Evolutionary conservation across 495 filamentous ascomycete genomes (phyloP), one percentile per base, ranked within the genome.

Genomic region (Achaetomiella virescens): DNA sequence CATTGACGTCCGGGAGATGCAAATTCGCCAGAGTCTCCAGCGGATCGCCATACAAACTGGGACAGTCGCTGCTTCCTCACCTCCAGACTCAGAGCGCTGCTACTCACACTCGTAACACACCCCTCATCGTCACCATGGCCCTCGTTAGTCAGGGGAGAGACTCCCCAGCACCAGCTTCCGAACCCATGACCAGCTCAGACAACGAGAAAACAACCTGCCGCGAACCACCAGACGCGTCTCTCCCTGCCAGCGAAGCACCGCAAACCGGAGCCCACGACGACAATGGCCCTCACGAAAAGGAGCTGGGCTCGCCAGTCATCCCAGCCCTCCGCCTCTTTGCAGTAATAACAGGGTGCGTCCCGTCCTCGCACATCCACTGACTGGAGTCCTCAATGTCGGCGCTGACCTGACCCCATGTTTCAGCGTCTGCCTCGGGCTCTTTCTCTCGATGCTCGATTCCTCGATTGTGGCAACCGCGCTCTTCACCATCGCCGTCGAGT

Each of bases 381-480:
- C n/a, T n/a, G n/a, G n/a, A n/a, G n/a, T n/a, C n/a, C n/a, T n/a
- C n/a, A n/a, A n/a, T n/a, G n/a, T n/a, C n/a, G 10, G 14, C 52
- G n/a, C 42, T 27, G 10, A 17, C 9, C 7, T 3, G 3, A 12
- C 18, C 8, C 35, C 11, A 41, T 11, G 10, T 12, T 1, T 14
- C 52, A 62, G 57, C 10, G 36, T 65, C 36, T 17, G 43, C 22
- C 44, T 60, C 15, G 70, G 69, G 12, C 64, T 73, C 8, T 64
- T 75, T n/a, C 60, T 75, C 20, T 66, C 68, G 21, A 65, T 75
- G 54, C 61, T 77, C 24, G 75, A 77, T 58, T 62, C 67, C 1
- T 76, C 75, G 24, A 76, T 79, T 25, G 70, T 79, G 7, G 73
- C 76, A 1, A 78, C 75, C 25, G 66, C 69, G 47, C 62, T 79